Evolutionary conservation across 208 protist species (phyloP), one percentile per base, ranked within the genome.

Genomic region (Wallacemonas rigidus): DNA sequence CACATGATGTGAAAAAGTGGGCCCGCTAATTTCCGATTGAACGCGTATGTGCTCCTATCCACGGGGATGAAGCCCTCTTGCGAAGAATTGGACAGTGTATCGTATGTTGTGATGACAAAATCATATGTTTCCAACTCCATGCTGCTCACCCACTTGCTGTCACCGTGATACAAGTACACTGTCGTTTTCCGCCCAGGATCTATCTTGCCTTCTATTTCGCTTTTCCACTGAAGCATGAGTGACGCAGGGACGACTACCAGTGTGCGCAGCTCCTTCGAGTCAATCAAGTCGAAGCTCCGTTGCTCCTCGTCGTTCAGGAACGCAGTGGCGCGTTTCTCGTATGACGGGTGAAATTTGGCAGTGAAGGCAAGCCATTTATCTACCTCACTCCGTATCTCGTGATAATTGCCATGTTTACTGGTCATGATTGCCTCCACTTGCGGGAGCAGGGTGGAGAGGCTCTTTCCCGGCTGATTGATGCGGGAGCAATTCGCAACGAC

Each of bases 71-170:
- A 90, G 14, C 88, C 89, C 1, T 78, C 67, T 11, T 72, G 38
- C 2, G 87, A 85, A 39, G 89, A 93, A 54, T 91, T 77, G 2
- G 86, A 86, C n/a, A 97, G 68, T 35, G 90, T 95, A 53, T 95
- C 93, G 78, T 98, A 98, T 8, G 93, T 97, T 0, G 95, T 98
- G 54, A 98, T 85, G 17, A 98, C 93, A 81, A 98, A 94, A 71
- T 98, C 94, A 67, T 92, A 97, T 12, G 81, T 90, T 63, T 94
- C 86, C 36, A 98, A 70, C 64, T 95, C 90, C 45, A 83, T 88
- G 36, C 75, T 76, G 56, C 77, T 94, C 55, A 91, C 75, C 68
- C 72, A 76, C 50, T 95, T 93, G 39, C 78, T 90, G 8, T 79
- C 77, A 8, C 93, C 93, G 57, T 98, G 90, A 63, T 97, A 97